Percentiles rank a stretch among this genome's conserved stretches.
Conservation (phyloP, 2,329 filamentous ascomycete species). For the Blastomyces percursus region DNA sequence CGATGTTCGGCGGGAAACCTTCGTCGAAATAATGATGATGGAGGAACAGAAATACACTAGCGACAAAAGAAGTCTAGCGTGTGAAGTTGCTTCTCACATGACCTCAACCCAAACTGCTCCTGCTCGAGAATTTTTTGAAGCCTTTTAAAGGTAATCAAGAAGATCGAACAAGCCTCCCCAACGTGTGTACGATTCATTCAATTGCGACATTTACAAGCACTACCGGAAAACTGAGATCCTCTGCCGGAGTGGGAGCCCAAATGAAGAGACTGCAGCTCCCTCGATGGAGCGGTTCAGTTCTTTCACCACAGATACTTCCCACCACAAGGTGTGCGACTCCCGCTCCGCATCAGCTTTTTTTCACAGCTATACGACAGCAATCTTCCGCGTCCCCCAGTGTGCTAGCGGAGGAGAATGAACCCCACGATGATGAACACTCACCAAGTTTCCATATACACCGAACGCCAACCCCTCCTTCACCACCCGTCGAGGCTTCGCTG, state of each 20-base stretch:
- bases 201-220: conserved; percentile 5
- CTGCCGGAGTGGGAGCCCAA: conserved; percentile 10
- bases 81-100: conserved; percentile 24
- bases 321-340: conserved; percentile 15
- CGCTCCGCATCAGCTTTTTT: conserved; percentile 14
- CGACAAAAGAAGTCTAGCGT: conserved; percentile 20
- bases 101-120: conserved; percentile 25
- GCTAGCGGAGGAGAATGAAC: conserved; percentile 19
- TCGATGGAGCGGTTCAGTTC: conserved; percentile 42
- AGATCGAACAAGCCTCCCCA: neutral
- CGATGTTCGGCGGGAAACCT: neutral
- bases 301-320: conserved; percentile 38
- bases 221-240: neutral
- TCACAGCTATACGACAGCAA: conserved; percentile 30
- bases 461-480: conserved; percentile 52
- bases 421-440: conserved; percentile 20
- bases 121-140: conserved; percentile 27
- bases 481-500: conserved; percentile 54
- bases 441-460: conserved; percentile 20
- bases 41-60: conserved; percentile 14
- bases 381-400: conserved; percentile 29
- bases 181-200: neutral
- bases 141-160: conserved; percentile 11
- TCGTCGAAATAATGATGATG: neutral
- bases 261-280: conserved; percentile 44